Evolutionary conservation across 202 grass and related monocot genomes (phyloP), one percentile per base, ranked within the genome.

Genomic region (Alloteropsis angusta): DNA sequence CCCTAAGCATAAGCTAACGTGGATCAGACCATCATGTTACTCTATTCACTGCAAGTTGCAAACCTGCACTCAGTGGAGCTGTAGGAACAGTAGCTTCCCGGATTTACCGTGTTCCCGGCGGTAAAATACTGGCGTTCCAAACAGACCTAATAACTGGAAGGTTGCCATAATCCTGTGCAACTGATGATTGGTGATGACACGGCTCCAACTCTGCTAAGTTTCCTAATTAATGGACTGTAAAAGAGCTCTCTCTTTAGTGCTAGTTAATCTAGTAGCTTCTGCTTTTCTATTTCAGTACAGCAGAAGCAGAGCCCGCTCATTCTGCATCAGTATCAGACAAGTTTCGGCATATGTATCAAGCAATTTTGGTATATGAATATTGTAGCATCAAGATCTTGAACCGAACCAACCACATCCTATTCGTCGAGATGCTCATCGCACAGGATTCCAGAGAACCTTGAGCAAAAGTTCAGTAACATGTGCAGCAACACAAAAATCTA

Each of bases 311-410:
- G 5, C 46, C 19, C 7, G 32, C 6, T 53, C 68, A 54, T 72
- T 17, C 5, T 37, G 59, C 26, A 64, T 65, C 60, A 77, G 70
- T 75, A 76, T 57, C 54, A 44, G 36, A 75, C 45, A 83, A 72
- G 49, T 76, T 28, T 73, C 59, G n/a, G 70, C 44, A 79, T 67
- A 78, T 61, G 75, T 66, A 55, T 83, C 68, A 64, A 70, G 25
- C 55, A 66, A 65, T 59, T 65, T 78, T 48, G 41, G 65, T 49
- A 77, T 80, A 80, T 77, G 57, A 76, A 53, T 53, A 54, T 21
- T 42, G 77, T 37, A 77, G 66, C 77, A 85, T 72, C 49, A 76
- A 81, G 65, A 85, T 77, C 82, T 59, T 71, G 71, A 88, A 72
- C 77, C 32, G 75, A 77, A 88, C 19, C 39, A 80, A 34, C 43